A percentile compares a stretch with the other conserved stretches of the same genome.
Evolutionary conservation across 1,139 yeast species (phyloP).

Genomic region (Geotrichum citri-aurantii): DNA sequence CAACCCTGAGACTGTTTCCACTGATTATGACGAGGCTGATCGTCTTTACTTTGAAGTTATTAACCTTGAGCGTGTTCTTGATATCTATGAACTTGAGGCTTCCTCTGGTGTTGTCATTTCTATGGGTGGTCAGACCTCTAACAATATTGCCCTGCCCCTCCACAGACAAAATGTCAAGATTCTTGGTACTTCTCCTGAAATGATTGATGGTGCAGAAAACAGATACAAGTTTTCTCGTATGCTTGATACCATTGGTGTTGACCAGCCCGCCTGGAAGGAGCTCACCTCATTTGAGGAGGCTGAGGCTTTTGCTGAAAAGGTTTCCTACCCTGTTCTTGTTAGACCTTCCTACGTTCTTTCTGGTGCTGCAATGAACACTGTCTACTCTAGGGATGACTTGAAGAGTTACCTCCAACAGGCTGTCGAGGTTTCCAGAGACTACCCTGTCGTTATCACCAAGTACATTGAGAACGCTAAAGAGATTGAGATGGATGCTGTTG

Average conservation of each 20-base stretch:
- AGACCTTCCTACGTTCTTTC: slow-evolving; percentile 96
- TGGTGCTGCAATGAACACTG: slow-evolving; percentile 98
- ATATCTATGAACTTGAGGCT: slow-evolving; percentile 87
- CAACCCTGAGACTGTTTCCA: slow-evolving; percentile 97
- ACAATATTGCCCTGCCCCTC: slow-evolving; percentile 83
- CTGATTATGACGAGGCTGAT: slow-evolving; percentile 98
- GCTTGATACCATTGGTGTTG: slow-evolving; percentile 84
- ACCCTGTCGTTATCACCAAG: slow-evolving; percentile 95
- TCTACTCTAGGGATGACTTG: slow-evolving; percentile 69
- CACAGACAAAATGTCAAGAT: slow-evolving; percentile 73
- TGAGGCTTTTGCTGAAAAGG: slow-evolving; percentile 73
- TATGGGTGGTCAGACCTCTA: slow-evolving; percentile 97
- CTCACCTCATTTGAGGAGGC: slow-evolving; percentile 83
- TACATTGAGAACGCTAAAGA: slow-evolving; percentile 94
- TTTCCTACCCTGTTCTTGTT: slow-evolving; percentile 91
- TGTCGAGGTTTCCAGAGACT: slow-evolving; percentile 86
- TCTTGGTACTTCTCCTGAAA: slow-evolving; percentile 90
- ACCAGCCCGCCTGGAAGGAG: slow-evolving; percentile 98
- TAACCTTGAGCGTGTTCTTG: slow-evolving; percentile 93
- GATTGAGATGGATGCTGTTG: slow-evolving; percentile 96
- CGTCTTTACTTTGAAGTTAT: slow-evolving; percentile 93
- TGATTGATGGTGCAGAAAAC: slow-evolving; percentile 95
- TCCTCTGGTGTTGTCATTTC: slow-evolving; percentile 91
- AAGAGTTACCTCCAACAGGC: slow-evolving; percentile 79
- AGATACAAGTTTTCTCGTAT: slow-evolving; percentile 96